Percentiles rank a stretch among this genome's conserved stretches.
These are phyloP conservation scores for Neofusicoccum kwambonambiense DNA, from an alignment of 2,329 filamentous ascomycete genomes.

Conservation along the genomic window DNA sequence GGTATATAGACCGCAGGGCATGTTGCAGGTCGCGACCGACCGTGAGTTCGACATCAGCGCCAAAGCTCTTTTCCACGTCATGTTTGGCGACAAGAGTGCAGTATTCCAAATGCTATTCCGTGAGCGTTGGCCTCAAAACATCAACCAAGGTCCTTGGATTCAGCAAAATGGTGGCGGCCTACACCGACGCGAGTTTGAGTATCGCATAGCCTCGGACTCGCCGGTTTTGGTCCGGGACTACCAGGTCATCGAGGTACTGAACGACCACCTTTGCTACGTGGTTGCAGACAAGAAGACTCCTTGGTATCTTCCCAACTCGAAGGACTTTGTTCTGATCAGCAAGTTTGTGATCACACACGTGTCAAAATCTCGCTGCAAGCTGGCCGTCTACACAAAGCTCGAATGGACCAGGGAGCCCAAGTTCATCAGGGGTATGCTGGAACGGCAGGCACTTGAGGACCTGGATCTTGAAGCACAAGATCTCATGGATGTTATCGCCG, in stretches of 20 bases:
- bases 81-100: slow-evolving; percentile 94
- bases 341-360: slow-evolving; percentile 94
- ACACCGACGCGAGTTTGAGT: slow-evolving; percentile 76
- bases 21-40: slow-evolving; percentile 73
- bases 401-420: slow-evolving; percentile 69
- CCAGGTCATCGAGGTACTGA: slow-evolving; percentile 73
- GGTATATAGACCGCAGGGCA: slow-evolving; percentile 78
- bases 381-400: slow-evolving; percentile 84
- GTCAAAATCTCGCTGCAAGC: slow-evolving; percentile 86
- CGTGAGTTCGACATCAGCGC: slow-evolving; percentile 86
- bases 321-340: slow-evolving; percentile 76
- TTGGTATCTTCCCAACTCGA: slow-evolving; percentile 83
- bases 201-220: slow-evolving; percentile 62
- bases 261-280: slow-evolving; percentile 63
- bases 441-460: slow-evolving; percentile 71
- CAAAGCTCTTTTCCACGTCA: slow-evolving; percentile 91
- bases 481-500: slow-evolving; percentile 71
- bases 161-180: slow-evolving; percentile 63
- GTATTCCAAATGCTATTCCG: slow-evolving; percentile 90
- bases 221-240: slow-evolving; percentile 65
- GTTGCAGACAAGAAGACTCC: slow-evolving; percentile 63
- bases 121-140: slow-evolving; percentile 54
- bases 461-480: slow-evolving; percentile 70
- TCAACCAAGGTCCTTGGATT: slow-evolving; percentile 84
- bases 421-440: slow-evolving; percentile 34